These are phyloP conservation scores for Calonectria hawksworthii DNA, from an alignment of 2,329 filamentous ascomycete genomes.

Conservation along the genomic window DNA sequence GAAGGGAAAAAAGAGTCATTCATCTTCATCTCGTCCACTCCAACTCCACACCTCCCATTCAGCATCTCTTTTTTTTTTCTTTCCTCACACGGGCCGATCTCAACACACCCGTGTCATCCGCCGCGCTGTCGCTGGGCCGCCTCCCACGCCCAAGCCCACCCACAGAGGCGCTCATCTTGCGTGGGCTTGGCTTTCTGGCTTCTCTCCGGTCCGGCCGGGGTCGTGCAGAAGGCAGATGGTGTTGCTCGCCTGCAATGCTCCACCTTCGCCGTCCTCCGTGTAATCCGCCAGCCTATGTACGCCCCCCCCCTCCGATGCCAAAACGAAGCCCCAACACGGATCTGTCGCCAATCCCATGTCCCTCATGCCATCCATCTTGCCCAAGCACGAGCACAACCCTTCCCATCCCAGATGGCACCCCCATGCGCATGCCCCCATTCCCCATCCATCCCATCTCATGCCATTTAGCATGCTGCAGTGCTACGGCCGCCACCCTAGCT, in stretches of 20 bases:
- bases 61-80: conserved; percentile 4
- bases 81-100: conserved; percentile 44
- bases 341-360: neutral
- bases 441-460: conserved; percentile 12
- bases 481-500: conserved; percentile 14
- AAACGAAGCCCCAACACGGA: conserved; percentile 2
- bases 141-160: conserved; percentile 3
- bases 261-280: conserved; percentile 6
- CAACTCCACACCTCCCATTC: conserved; percentile 27
- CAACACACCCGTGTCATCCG: conserved; percentile 23
- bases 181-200: conserved; percentile 1
- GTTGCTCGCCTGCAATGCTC: neutral
- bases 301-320: neutral
- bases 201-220: conserved; percentile 23
- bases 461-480: conserved; percentile 6
- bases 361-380: conserved; percentile 6
- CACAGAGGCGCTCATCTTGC: neutral
- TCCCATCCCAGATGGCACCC: neutral
- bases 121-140: neutral
- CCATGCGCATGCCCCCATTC: neutral
- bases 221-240: neutral
- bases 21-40: neutral
- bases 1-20: conserved; percentile 11
- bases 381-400: conserved; percentile 9
- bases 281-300: conserved; percentile 9